Evolutionary conservation across 2,329 filamentous ascomycete species (phyloP).

Genomic region (Sphaceloma murrayae): DNA sequence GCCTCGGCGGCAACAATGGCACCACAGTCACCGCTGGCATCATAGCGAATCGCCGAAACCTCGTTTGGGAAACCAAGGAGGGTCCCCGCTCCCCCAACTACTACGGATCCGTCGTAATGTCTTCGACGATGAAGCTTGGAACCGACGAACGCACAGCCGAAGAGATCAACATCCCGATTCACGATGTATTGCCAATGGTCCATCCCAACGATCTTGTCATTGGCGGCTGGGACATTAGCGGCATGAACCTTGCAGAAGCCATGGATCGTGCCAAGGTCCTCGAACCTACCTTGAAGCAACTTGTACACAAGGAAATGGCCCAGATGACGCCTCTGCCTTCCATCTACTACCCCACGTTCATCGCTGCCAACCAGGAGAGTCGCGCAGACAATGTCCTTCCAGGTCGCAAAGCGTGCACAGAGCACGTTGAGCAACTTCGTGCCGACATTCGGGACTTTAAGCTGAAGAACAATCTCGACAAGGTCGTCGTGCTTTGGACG

Average conservation of each 20-base stretch:
- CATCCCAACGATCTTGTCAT: constrained; percentile 93
- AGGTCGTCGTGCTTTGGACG: constrained; percentile 96
- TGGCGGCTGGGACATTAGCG: constrained; percentile 96
- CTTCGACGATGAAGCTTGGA: constrained; percentile 93
- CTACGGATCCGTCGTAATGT: constrained; percentile 96
- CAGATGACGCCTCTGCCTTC: constrained; percentile 80
- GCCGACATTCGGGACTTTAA: constrained; percentile 96
- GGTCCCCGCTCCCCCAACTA: constrained; percentile 82
- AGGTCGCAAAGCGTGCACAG: constrained; percentile 73
- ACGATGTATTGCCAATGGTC: constrained; percentile 87
- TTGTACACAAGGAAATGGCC: constrained; percentile 88
- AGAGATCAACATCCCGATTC: constrained; percentile 95
- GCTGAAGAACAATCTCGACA: constrained; percentile 71
- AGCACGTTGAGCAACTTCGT: constrained; percentile 86
- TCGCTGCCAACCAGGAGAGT: constrained; percentile 95
- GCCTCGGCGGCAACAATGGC: constrained; percentile 97
- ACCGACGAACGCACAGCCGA: constrained; percentile 71
- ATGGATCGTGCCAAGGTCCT: constrained; percentile 96
- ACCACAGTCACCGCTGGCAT: constrained; percentile 95
- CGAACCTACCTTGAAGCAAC: constrained; percentile 83
- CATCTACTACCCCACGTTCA: constrained; percentile 99
- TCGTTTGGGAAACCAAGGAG: constrained; percentile 90
- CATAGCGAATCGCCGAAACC: constrained; percentile 79
- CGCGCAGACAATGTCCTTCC: constrained; percentile 84
- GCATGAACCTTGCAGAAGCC: constrained; percentile 75